Conservation (phyloP, 2,329 filamentous ascomycete species). For the Aspergillus ibericus region DNA sequence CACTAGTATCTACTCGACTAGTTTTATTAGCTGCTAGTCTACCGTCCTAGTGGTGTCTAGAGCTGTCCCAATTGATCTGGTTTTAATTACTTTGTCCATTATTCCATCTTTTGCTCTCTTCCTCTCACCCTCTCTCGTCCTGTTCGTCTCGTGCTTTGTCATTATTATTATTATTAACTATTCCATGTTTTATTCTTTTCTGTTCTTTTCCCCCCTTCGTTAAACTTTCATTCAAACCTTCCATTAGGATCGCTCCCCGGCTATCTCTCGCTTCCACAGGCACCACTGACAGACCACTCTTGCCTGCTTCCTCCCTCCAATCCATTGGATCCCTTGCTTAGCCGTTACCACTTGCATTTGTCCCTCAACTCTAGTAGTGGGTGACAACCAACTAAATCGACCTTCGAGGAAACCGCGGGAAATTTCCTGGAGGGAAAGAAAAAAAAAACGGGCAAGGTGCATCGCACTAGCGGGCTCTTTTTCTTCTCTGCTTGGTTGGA, state of each 20-base stretch:
- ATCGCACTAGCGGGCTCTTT: slow-evolving; percentile 25
- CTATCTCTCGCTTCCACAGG: slow-evolving; percentile 2
- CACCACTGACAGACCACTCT: slow-evolving; percentile 7
- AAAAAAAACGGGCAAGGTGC: slow-evolving; percentile 26
- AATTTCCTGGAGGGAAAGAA: slow-evolving; percentile 15
- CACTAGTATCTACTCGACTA: slow-evolving; percentile 11
- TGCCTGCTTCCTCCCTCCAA: slow-evolving; percentile 9
- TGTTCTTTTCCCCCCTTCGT: slow-evolving; percentile 9
- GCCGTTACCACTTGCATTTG: slow-evolving; percentile 16
- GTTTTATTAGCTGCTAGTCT: slow-evolving; percentile 14
- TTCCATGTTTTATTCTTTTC: slow-evolving; percentile 3
- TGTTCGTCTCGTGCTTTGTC: neutral
- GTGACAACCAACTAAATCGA: slow-evolving; percentile 5
- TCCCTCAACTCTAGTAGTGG: slow-evolving; percentile 12
- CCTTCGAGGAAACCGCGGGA: slow-evolving; percentile 14
- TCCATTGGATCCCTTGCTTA: slow-evolving; percentile 19
- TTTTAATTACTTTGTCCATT: slow-evolving; percentile 23
- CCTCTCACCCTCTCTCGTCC: neutral
- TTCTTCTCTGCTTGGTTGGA: slow-evolving; percentile 11
- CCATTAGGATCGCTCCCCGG: slow-evolving; percentile 15
- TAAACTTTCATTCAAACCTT: slow-evolving; percentile 12
- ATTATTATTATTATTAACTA: slow-evolving; percentile 4
- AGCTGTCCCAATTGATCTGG: slow-evolving; percentile 22
- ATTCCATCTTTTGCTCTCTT: slow-evolving; percentile 21
- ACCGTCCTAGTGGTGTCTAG: slow-evolving; percentile 9